phyloP scores from a whole-genome alignment of 768 basidiomycete species.

The Mycena amicta region DNA sequence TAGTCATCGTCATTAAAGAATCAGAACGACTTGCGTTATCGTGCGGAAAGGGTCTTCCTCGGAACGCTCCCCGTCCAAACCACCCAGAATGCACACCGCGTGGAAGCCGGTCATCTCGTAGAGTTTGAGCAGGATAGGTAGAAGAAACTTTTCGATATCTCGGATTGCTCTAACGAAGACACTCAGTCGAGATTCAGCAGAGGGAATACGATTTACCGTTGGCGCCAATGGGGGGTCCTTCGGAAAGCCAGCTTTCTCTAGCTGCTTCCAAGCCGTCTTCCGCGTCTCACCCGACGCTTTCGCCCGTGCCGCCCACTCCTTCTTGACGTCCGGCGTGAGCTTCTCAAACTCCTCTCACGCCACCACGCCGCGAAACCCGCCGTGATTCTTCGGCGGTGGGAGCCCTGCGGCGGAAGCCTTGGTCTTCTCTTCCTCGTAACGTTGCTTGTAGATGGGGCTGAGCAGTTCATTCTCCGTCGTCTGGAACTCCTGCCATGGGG shows the following conservation, averaged over 20 bases:
- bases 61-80: neutral
- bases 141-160: neutral
- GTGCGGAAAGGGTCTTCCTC: neutral
- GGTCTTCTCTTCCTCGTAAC: neutral
- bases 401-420: neutral
- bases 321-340: neutral
- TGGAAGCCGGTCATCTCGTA: neutral
- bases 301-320: neutral
- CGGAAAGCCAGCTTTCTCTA: neutral
- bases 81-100: neutral
- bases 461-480: neutral
- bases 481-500: neutral
- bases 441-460: neutral
- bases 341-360: neutral
- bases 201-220: neutral
- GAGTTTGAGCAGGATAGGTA: neutral
- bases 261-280: neutral
- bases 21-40: neutral
- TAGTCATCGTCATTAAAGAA: neutral
- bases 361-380: neutral
- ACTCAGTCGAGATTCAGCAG: neutral
- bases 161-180: neutral
- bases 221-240: neutral
- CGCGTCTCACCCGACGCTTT: neutral
- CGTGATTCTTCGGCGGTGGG: neutral